Evolutionary conservation across 805 yeast species (phyloP).

Genomic region (Cyberlindnera maclurae): DNA sequence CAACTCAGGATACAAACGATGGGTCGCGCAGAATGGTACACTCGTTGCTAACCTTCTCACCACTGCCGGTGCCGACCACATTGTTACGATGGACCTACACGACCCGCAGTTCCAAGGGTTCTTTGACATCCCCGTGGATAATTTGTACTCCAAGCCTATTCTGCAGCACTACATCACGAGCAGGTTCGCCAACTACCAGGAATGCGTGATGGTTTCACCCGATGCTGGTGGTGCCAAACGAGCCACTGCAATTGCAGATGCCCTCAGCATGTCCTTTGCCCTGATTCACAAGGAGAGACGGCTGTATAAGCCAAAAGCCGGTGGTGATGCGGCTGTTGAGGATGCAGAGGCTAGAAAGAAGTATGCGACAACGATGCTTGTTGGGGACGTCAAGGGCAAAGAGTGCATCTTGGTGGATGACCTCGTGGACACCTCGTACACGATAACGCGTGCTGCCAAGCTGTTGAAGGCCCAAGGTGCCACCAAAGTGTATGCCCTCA

Average conservation of each 20-base stretch:
- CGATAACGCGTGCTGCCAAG: slow-evolving; percentile 88
- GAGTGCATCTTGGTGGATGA: slow-evolving; percentile 92
- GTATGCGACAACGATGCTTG: slow-evolving; percentile 87
- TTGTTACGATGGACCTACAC: slow-evolving; percentile 95
- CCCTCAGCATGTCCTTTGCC: slow-evolving; percentile 83
- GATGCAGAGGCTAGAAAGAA: slow-evolving; percentile 19
- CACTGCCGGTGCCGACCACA: slow-evolving; percentile 93
- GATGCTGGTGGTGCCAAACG: slow-evolving; percentile 99
- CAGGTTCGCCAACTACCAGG: slow-evolving; percentile 68
- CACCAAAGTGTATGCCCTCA: slow-evolving; percentile 71
- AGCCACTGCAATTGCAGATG: slow-evolving; percentile 91
- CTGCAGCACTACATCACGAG: slow-evolving; percentile 78
- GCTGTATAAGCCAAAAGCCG: slow-evolving; percentile 28
- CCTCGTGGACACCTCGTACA: slow-evolving; percentile 86
- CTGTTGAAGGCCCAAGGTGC: slow-evolving; percentile 93
- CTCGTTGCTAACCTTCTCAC: slow-evolving; percentile 80
- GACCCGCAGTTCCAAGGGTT: slow-evolving; percentile 98
- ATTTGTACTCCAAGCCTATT: slow-evolving; percentile 81
- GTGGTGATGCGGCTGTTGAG: slow-evolving; percentile 1
- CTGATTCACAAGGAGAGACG: slow-evolving; percentile 91
- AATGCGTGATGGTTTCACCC: slow-evolving; percentile 91
- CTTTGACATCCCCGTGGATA: slow-evolving; percentile 94
- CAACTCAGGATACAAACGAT: slow-evolving; percentile 74
- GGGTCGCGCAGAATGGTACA: slow-evolving; percentile 96
- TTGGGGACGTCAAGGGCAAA: slow-evolving; percentile 85